Conservation (phyloP, 208 protist species). For the Trypanosoma mega region DNA sequence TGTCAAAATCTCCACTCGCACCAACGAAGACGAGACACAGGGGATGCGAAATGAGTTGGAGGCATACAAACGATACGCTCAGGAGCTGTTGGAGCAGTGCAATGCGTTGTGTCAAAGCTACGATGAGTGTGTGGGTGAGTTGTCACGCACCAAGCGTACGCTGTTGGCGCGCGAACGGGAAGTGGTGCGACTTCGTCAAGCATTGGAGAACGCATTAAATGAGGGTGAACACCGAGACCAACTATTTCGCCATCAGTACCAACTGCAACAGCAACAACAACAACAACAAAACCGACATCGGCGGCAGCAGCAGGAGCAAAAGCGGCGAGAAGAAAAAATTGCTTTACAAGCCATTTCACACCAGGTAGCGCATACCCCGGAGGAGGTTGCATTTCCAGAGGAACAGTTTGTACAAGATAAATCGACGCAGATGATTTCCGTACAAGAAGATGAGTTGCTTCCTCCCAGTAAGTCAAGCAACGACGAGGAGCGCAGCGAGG, state of each 20-base stretch:
- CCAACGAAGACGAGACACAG: neutral
- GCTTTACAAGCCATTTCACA: too few relatives aligned
- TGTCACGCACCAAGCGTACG: constrained; percentile 22
- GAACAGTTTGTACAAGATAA: too few relatives aligned
- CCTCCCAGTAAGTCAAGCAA: too few relatives aligned
- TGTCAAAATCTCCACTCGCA: neutral
- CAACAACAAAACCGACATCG: neutral
- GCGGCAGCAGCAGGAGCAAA: too few relatives aligned
- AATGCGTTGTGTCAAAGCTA: constrained; percentile 55
- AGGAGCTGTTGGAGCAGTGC: constrained; percentile 58
- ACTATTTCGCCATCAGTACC: neutral
- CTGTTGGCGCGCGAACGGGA: constrained; percentile 24
- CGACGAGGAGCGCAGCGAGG: neutral
- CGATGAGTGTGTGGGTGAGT: constrained; percentile 55
- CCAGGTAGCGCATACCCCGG: too few relatives aligned
- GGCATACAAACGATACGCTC: constrained; percentile 41
- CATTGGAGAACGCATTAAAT: constrained; percentile 5
- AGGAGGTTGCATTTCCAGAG: too few relatives aligned
- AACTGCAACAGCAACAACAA: neutral
- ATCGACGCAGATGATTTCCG: too few relatives aligned
- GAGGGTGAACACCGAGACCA: neutral
- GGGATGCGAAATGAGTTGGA: constrained; percentile 12
- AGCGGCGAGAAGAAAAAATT: too few relatives aligned
- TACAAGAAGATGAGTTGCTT: too few relatives aligned
- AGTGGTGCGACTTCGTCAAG: constrained; percentile 29